Evolutionary conservation across 805 yeast species (phyloP), one percentile per base, ranked within the genome.

Genomic region (Dipodascus geniculatus): DNA sequence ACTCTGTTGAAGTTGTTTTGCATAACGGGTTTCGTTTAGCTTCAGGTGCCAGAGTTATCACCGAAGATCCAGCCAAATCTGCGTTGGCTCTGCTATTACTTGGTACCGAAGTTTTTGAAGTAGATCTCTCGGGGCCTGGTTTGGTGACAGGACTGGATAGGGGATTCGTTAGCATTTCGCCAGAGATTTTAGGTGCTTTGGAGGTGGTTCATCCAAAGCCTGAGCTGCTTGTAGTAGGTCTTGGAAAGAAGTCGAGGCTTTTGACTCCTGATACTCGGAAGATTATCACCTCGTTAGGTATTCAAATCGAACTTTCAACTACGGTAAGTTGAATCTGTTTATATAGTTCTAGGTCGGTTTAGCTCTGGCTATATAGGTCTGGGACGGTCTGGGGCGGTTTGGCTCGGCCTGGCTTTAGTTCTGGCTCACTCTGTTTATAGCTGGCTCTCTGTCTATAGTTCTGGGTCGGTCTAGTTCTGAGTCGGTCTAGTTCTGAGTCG

Each of bases 201-300:
- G 74, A 73, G 19, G 68, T 80, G 3, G 65, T 83, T 1, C 80
- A 81, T 64, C 95, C 95, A 2, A 81, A 81, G 61, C 95, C 95
- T 0, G 95, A 87, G 62, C 71, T 87, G 48, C 60, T 85, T 50
- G 81, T 85, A 4, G 68, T 86, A 17, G 95, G 95, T 1, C 68
- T 85, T 22, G 95, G 95, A 0, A 71, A 72, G 55, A 73, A 76
- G 55, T 75, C 85, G 2, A 72, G 93, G 49, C 73, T 85, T 65
- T 69, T 87, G 58, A 76, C 81, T 35, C 81, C 80, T n/a, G 58
- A 65, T 8, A 82, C 83, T 51, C 70, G 77, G 50, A 65, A 68
- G 42, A 67, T 64, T 55, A 73, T 87, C 55, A 73, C 75, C 23
- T 65, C 71, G 3, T 66, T 83, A 55, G 95, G 95, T 0, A 78